Evolutionary conservation across 2,329 filamentous ascomycete genomes (phyloP).

Genomic region (Verticillium longisporum): DNA sequence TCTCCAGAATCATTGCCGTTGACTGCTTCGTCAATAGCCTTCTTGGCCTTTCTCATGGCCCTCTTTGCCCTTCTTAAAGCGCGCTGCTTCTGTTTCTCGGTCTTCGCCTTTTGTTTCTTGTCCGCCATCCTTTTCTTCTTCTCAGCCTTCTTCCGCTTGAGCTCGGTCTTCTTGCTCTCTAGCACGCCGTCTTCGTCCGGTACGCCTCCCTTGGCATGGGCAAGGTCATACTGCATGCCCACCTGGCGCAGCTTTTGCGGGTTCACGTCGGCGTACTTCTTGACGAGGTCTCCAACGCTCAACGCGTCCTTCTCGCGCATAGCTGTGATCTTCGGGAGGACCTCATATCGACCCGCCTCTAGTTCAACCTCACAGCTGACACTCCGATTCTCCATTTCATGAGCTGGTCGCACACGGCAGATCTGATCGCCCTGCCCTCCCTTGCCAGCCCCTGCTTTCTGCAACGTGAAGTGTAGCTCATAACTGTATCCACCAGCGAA

Average conservation of each 20-base stretch:
- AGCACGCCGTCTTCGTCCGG: slow-evolving; percentile 37
- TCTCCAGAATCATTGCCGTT: neutral
- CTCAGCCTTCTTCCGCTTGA: slow-evolving; percentile 19
- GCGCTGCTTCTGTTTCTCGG: slow-evolving; percentile 4
- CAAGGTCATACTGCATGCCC: slow-evolving; percentile 54
- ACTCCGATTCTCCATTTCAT: slow-evolving; percentile 46
- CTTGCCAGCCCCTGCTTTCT: slow-evolving; percentile 10
- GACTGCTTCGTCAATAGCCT: slow-evolving; percentile 8
- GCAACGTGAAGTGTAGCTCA: slow-evolving; percentile 34
- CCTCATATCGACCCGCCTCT: slow-evolving; percentile 59
- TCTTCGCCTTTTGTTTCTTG: slow-evolving; percentile 13
- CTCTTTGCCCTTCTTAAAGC: slow-evolving; percentile 6
- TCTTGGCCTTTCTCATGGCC: slow-evolving; percentile 12
- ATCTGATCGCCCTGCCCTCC: slow-evolving; percentile 19
- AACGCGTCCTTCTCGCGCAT: slow-evolving; percentile 28
- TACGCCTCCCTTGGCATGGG: slow-evolving; percentile 51
- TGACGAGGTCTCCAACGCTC: slow-evolving; percentile 54
- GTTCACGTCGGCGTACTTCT: slow-evolving; percentile 30
- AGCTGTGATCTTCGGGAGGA: slow-evolving; percentile 63
- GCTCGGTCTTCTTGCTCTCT: slow-evolving; percentile 17
- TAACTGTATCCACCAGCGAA: slow-evolving; percentile 38
- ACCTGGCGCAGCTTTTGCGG: slow-evolving; percentile 60
- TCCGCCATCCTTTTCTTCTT: slow-evolving; percentile 16
- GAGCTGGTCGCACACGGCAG: slow-evolving; percentile 24
- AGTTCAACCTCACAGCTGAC: slow-evolving; percentile 68